These are phyloP conservation scores for Lachnellula occidentalis DNA, from an alignment of 2,329 filamentous ascomycete genomes.

Conservation along the genomic window DNA sequence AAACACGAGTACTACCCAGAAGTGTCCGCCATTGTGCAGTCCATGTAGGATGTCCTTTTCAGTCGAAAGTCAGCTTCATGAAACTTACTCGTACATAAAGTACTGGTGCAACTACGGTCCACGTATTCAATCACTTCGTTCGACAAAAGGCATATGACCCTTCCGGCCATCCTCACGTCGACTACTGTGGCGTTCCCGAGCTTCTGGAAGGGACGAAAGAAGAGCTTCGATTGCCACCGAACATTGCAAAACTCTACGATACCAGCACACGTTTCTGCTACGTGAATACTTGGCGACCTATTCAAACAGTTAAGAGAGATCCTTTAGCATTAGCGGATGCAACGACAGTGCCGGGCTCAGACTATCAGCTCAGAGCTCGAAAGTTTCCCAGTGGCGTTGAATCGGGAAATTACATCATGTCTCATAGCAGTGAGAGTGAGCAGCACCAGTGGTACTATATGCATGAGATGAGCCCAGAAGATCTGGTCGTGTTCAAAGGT, in stretches of 20 bases:
- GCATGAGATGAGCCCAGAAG: conserved; percentile 1
- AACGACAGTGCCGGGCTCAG: conserved; percentile 1
- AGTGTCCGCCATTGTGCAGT: background rate
- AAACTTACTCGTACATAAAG: background rate
- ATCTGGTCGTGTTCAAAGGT: conserved; percentile 4
- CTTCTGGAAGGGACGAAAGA: background rate
- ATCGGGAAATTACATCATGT: conserved; percentile 1
- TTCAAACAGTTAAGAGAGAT: background rate
- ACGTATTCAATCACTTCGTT: conserved; percentile 1
- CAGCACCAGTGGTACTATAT: conserved; percentile 8
- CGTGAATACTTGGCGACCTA: conserved; percentile 1
- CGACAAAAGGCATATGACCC: background rate
- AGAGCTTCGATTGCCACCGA: background rate
- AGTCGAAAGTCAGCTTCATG: background rate
- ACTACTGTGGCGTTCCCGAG: background rate
- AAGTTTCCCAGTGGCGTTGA: background rate
- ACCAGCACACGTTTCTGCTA: background rate
- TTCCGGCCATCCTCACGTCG: conserved; percentile 4
- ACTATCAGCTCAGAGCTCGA: conserved; percentile 2
- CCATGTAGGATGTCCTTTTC: background rate
- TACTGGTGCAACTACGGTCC: conserved; percentile 1
- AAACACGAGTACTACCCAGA: conserved; percentile 1
- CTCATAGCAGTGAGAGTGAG: background rate
- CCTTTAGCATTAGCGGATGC: conserved; percentile 1
- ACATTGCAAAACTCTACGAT: background rate